These are phyloP conservation scores for Oryza meridionalis DNA, from an alignment of 176 grass and related monocot species.

Conservation along the genomic window DNA sequence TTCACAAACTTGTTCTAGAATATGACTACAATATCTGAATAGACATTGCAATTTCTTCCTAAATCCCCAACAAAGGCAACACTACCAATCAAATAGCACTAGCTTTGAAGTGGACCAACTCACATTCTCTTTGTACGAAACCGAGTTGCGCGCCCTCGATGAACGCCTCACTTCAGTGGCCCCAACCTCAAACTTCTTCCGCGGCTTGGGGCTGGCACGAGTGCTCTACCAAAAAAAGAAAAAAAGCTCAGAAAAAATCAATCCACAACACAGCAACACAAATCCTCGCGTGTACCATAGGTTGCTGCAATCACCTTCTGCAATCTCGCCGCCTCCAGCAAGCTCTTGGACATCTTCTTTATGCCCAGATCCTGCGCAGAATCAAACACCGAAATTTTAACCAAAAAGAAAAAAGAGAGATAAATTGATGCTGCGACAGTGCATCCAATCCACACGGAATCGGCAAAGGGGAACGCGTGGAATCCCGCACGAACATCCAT, in stretches of 20 bases:
- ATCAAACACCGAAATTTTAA: background rate
- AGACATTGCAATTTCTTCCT: background rate
- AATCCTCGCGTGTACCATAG: background rate
- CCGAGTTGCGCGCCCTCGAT: conserved; percentile 63
- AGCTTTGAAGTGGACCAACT: conserved; percentile 25
- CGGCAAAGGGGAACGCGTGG: background rate
- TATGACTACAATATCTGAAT: background rate
- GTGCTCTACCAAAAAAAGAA: conserved; percentile 39
- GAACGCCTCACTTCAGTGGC: conserved; percentile 81
- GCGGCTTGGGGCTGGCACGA: conserved; percentile 62
- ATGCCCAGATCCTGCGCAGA: conserved; percentile 79
- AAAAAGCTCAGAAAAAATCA: background rate
- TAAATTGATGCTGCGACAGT: background rate
- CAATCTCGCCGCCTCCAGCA: conserved; percentile 72
- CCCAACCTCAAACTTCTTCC: conserved; percentile 69
- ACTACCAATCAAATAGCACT: background rate
- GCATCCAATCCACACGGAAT: background rate
- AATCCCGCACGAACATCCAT: background rate
- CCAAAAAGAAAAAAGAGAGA: background rate
- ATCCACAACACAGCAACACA: background rate
- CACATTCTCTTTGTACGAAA: conserved; percentile 94
- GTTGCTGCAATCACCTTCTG: conserved; percentile 55
- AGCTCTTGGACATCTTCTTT: conserved; percentile 80
- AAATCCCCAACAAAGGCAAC: background rate
- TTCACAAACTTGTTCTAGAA: background rate